Evolutionary conservation across 176 grass and related monocot genomes (phyloP).

Genomic region (Miscanthus lutarioriparius): DNA sequence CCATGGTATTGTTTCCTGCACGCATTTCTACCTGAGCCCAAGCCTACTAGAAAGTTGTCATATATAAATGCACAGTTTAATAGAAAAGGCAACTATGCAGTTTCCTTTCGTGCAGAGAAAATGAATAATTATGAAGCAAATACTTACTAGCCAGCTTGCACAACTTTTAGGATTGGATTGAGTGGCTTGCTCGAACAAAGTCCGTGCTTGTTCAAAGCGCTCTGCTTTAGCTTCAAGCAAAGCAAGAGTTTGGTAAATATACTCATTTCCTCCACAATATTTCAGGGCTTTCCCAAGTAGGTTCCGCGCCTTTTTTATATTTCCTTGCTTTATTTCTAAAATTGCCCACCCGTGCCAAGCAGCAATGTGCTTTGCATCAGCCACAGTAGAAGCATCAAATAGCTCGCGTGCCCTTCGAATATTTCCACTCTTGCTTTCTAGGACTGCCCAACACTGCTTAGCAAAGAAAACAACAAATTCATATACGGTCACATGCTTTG

Average conservation of each 20-base stretch:
- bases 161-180: constrained; percentile 94
- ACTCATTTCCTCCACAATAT: constrained; percentile 94
- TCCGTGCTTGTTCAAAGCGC: constrained; percentile 71
- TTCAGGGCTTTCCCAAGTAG: constrained; percentile 87
- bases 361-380: constrained; percentile 82
- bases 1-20: constrained; percentile 67
- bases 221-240: constrained; percentile 92
- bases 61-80: constrained; percentile 42
- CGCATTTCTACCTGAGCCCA: constrained; percentile 98
- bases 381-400: constrained; percentile 94
- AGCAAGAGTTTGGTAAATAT: constrained; percentile 98
- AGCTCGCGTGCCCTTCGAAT: constrained; percentile 79
- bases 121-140: constrained; percentile 41
- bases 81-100: background rate
- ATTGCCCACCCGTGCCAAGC: constrained; percentile 99
- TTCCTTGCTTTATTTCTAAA: constrained; percentile 96
- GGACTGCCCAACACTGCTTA: constrained; percentile 94
- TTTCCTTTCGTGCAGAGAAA: constrained; percentile 17
- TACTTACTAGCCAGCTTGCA: constrained; percentile 97
- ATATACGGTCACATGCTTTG: background rate
- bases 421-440: constrained; percentile 88
- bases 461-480: constrained; percentile 32
- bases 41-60: constrained; percentile 62
- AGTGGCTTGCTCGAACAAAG: constrained; percentile 85
- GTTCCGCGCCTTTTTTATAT: constrained; percentile 85